Evolutionary conservation across 2,329 filamentous ascomycete genomes (phyloP).

Genomic region (Coniochaeta pulveracea): DNA sequence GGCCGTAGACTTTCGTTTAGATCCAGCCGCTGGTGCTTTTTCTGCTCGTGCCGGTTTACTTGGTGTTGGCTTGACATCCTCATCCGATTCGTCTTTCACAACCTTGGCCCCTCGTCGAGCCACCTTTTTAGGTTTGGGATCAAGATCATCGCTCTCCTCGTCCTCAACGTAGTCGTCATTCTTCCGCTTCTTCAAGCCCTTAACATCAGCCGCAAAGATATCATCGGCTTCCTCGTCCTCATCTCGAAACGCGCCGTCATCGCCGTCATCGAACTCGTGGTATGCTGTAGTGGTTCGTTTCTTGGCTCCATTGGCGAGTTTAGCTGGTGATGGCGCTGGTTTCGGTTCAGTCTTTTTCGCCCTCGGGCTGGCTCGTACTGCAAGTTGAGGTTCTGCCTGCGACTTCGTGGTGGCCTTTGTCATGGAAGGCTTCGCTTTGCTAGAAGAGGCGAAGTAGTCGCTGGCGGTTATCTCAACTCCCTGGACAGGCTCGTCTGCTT

Average conservation of each 20-base stretch:
- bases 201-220: slow-evolving; percentile 67
- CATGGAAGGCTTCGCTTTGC: slow-evolving; percentile 28
- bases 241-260: slow-evolving; percentile 48
- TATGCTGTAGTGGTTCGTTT: slow-evolving; percentile 29
- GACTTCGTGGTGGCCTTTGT: slow-evolving; percentile 27
- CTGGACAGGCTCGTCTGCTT: slow-evolving; percentile 26
- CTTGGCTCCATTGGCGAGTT: slow-evolving; percentile 20
- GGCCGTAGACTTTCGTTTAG: slow-evolving; percentile 48
- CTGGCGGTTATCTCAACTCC: slow-evolving; percentile 43
- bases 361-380: slow-evolving; percentile 40
- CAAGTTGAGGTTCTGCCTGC: slow-evolving; percentile 23
- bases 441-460: slow-evolving; percentile 42
- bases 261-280: slow-evolving; percentile 33
- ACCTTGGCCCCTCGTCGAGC: slow-evolving; percentile 29
- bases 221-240: slow-evolving; percentile 67
- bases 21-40: slow-evolving; percentile 20
- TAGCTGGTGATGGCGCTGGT: slow-evolving; percentile 11
- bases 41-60: slow-evolving; percentile 17
- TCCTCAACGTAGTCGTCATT: slow-evolving; percentile 68
- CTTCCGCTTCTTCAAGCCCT: slow-evolving; percentile 52
- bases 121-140: slow-evolving; percentile 48
- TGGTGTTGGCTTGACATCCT: slow-evolving; percentile 16
- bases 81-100: slow-evolving; percentile 21
- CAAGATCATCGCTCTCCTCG: slow-evolving; percentile 58
- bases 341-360: slow-evolving; percentile 26